Base-by-base conservation (phyloP, 2,329 filamentous ascomycete genomes). In the Monilinia polystroma region DNA sequence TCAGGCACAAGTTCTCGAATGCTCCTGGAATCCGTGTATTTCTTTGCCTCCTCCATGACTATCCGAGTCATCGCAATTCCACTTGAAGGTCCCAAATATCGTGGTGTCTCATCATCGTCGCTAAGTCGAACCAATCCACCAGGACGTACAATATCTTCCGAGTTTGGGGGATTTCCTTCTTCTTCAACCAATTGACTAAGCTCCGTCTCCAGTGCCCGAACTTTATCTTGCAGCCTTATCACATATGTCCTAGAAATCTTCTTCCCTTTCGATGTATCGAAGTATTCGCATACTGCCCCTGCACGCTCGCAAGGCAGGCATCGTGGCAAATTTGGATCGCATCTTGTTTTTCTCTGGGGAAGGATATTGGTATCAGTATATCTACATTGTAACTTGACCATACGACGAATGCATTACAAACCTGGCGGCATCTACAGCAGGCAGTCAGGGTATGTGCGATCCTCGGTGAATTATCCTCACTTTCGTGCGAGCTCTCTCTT, bases 31-130 rank as follows among this genome's bases (percentile, higher is more conserved):
- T 95, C 90, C 35, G 93, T 96, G 75, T 94, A 96, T 70, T 93
- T 90, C 80, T 97, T 98, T 64, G 94, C 94, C 78, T 97, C 88
- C 77, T 97, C 93, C 90, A 99, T 97, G 14, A 99, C 89, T 72
- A 98, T 84, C 41, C 94, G 88, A 16, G 93, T 96, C 81, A 98
- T 96, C 75, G 93, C 92, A 74, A 97, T 97, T 68, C 94, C 95
- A 77, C 94, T 98, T 59, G 93, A 97, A 3, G 95, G 91, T 0
- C 95, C 95, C 3, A 99, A 82, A 76, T 95, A 98, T 70, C 94
- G 91, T 20, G 91, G 88, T 1, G 86, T 89, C 78, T 97, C 94
- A 76, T 96, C 92, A 66, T 89, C 88, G 73, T 94, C 91, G 74
- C 90, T 88, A 63, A 98, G 86, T 54, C 89, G 90, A 73, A 98